Evolutionary conservation across 163 green algal species (phyloP).

Genomic region (Picocystis sp.): DNA sequence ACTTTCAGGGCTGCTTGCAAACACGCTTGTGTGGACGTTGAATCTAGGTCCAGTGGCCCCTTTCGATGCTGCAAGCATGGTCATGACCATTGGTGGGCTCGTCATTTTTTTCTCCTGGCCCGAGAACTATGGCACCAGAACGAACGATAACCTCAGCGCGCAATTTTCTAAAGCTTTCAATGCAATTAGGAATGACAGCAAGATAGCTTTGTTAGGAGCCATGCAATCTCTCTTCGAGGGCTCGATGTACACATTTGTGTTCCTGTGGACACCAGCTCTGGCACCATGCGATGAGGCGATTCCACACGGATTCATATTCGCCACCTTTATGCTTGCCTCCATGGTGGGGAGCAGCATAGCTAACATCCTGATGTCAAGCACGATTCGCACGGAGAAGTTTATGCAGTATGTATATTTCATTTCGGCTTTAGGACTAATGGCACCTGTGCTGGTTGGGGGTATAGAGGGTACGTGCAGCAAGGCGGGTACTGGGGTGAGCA

Average conservation of each 20-base stretch:
- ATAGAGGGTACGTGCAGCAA: constrained; percentile 3
- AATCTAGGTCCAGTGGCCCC: constrained; percentile 66
- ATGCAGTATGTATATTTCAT: constrained; percentile 71
- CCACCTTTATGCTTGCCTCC: constrained; percentile 84
- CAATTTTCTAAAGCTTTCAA: constrained; percentile 32
- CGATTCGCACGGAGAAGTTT: constrained; percentile 49
- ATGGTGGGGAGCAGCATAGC: constrained; percentile 73
- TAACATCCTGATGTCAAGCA: constrained; percentile 37
- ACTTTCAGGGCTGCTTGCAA: constrained; percentile 58
- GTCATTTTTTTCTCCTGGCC: constrained; percentile 62
- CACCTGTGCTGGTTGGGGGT: constrained; percentile 40
- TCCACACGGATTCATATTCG: constrained; percentile 90
- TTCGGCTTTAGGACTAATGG: constrained; percentile 32
- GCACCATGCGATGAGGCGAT: constrained; percentile 46
- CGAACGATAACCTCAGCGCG: constrained; percentile 15
- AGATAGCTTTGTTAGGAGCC: constrained; percentile 59
- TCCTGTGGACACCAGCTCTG: constrained; percentile 41
- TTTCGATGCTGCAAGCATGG: constrained; percentile 73
- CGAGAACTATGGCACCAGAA: constrained; percentile 78
- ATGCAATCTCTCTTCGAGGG: constrained; percentile 78
- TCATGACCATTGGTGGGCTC: constrained; percentile 37
- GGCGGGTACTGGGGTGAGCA: constrained; percentile 26
- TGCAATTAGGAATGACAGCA: constrained; percentile 35
- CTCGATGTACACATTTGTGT: constrained; percentile 74
- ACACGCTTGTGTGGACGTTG: constrained; percentile 62